Evolutionary conservation across 1,139 yeast genomes (phyloP).

Genomic region (Geotrichum aggregatum): DNA sequence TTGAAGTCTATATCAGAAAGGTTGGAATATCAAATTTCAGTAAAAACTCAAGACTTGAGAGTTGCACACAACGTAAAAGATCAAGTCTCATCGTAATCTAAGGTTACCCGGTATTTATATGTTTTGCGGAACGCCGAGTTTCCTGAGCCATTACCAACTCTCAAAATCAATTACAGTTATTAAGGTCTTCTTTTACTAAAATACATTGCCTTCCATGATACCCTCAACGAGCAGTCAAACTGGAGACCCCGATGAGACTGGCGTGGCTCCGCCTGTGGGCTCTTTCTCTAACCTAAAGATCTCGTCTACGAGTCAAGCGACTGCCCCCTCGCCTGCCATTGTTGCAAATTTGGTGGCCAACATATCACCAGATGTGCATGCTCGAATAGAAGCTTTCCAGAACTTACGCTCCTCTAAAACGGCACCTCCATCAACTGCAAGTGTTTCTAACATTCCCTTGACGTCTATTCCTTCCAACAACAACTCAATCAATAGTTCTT

Average conservation of each 20-base stretch:
- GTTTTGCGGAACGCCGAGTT: neutral
- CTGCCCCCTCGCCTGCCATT: slow-evolving; percentile 21
- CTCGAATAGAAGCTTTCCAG: slow-evolving; percentile 69
- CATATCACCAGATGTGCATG: slow-evolving; percentile 63
- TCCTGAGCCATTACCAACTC: neutral
- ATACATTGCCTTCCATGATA: neutral
- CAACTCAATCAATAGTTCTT: neutral
- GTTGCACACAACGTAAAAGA: too few species aligned
- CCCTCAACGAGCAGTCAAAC: neutral
- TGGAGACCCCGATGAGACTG: neutral
- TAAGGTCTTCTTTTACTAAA: neutral
- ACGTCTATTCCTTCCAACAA: neutral
- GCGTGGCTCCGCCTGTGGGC: neutral
- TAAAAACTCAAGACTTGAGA: too few species aligned
- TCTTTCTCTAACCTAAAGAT: slow-evolving; percentile 12
- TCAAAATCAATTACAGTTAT: neutral
- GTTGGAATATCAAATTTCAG: too few species aligned
- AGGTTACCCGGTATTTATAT: too few species aligned
- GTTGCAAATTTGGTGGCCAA: slow-evolving; percentile 24
- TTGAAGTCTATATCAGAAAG: too few species aligned
- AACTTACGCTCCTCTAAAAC: slow-evolving; percentile 18
- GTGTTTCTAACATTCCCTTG: neutral
- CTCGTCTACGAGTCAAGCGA: slow-evolving; percentile 4
- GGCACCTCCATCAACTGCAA: neutral
- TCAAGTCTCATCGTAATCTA: too few species aligned